phyloP scores from a whole-genome alignment of 129 eudicot species.

The Flaveria ramosissima region DNA sequence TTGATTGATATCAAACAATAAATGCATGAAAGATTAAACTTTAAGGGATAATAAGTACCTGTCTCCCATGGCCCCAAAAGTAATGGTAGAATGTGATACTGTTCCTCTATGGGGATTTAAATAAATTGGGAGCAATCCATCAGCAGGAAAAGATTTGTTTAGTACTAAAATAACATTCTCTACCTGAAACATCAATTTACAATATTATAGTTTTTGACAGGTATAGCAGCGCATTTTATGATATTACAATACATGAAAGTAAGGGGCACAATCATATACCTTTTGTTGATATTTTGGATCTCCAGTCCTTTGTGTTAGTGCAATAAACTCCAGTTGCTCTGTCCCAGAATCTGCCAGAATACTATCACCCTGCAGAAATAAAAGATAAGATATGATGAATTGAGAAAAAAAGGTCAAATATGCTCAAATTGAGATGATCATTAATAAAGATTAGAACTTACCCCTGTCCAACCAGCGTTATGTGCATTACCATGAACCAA shows the following conservation, averaged over 20 bases:
- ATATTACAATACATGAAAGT: constrained; percentile 7
- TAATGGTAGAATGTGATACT: constrained; percentile 77
- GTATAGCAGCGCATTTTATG: neutral
- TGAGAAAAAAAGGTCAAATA: constrained; percentile 38
- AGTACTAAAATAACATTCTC: constrained; percentile 82
- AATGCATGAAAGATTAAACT: neutral
- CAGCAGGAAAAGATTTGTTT: constrained; percentile 84
- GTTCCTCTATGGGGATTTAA: constrained; percentile 78
- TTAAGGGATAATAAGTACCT: constrained; percentile 46
- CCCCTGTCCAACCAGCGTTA: constrained; percentile 99
- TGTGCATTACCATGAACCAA: constrained; percentile 87
- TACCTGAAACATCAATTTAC: constrained; percentile 53
- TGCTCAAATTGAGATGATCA: constrained; percentile 5
- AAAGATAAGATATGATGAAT: constrained; percentile 17
- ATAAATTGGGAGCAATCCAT: constrained; percentile 93
- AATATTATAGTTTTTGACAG: neutral
- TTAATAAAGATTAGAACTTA: constrained; percentile 44
- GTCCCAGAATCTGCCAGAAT: constrained; percentile 98
- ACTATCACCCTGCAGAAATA: constrained; percentile 71
- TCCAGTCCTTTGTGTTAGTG: constrained; percentile 94
- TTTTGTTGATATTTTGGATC: constrained; percentile 90
- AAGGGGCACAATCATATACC: constrained; percentile 42
- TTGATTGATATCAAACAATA: constrained; percentile 17
- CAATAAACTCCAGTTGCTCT: constrained; percentile 96
- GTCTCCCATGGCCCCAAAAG: constrained; percentile 99